Evolutionary conservation across 495 filamentous ascomycete genomes (phyloP).

Genomic region (Sabuloglossum arenarium): DNA sequence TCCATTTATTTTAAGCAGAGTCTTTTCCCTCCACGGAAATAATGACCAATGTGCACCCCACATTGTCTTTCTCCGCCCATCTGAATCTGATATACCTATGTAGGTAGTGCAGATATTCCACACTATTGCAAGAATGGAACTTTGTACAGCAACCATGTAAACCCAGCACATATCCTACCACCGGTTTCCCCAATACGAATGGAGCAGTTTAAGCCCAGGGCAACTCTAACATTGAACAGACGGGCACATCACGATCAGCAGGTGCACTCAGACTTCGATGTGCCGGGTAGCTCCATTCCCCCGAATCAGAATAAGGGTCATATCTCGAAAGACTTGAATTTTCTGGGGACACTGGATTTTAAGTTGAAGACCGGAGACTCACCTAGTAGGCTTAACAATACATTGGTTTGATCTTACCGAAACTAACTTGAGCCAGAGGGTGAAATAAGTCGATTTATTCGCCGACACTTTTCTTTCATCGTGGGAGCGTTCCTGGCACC

Average conservation of each 20-base stretch:
- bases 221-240: background rate
- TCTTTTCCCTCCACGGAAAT: background rate
- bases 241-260: background rate
- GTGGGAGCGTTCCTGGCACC: conserved; percentile 17
- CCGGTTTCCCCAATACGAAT: no score
- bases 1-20: background rate
- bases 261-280: conserved; percentile 7
- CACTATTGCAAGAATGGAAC: no score
- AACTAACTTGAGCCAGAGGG: background rate
- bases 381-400: background rate
- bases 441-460: conserved; percentile 12
- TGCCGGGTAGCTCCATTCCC: background rate
- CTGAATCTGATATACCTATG: background rate
- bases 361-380: conserved; percentile 8
- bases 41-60: background rate
- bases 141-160: no score
- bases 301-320: conserved; percentile 1
- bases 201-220: no score
- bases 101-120: background rate
- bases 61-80: background rate
- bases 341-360: conserved; percentile 9
- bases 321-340: conserved; percentile 7
- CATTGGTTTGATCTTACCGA: background rate
- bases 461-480: conserved; percentile 15
- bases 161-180: no score